Evolutionary conservation across 345 rosid species (phyloP).

Genomic region (Heritiera littoralis): DNA sequence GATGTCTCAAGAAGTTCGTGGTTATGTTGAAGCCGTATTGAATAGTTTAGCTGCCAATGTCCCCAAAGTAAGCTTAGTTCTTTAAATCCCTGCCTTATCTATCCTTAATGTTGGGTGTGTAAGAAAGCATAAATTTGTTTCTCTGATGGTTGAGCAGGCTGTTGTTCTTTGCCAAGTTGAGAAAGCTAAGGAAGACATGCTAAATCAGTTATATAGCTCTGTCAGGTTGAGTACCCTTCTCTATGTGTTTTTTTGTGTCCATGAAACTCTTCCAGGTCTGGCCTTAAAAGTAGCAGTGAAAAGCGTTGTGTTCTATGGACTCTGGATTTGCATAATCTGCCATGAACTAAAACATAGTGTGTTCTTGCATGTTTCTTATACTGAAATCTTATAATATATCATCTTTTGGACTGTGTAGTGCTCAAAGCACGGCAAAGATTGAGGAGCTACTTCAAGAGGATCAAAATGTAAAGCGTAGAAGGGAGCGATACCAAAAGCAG

Average conservation of each 20-base stretch:
- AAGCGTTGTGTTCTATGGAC: not conserved
- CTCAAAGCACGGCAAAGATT: constrained; percentile 71
- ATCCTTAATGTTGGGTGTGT: not conserved
- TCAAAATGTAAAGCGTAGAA: constrained; percentile 71
- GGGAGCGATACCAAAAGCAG: constrained; percentile 83
- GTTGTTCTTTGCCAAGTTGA: constrained; percentile 98
- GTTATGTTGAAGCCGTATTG: constrained; percentile 93
- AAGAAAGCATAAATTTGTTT: not conserved
- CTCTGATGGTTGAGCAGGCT: constrained; percentile 58
- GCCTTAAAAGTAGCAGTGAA: not conserved
- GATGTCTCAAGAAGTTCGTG: constrained; percentile 99
- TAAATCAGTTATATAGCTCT: constrained; percentile 89
- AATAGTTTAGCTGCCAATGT: constrained; percentile 93
- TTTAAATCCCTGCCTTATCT: not conserved
- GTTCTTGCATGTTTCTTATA: not conserved
- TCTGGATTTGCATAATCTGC: constrained; percentile 4
- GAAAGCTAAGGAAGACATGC: constrained; percentile 96
- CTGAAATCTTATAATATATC: not conserved
- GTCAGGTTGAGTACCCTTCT: constrained; percentile 54
- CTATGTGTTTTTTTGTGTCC: not conserved
- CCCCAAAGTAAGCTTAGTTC: constrained; percentile 59
- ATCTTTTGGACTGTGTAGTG: constrained; percentile 38
- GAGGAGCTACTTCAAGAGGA: constrained; percentile 94
- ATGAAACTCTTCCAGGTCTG: not conserved
- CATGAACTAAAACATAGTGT: not conserved